Evolutionary conservation across 805 yeast genomes (phyloP).

Genomic region (Cyberlindnera mrakii): DNA sequence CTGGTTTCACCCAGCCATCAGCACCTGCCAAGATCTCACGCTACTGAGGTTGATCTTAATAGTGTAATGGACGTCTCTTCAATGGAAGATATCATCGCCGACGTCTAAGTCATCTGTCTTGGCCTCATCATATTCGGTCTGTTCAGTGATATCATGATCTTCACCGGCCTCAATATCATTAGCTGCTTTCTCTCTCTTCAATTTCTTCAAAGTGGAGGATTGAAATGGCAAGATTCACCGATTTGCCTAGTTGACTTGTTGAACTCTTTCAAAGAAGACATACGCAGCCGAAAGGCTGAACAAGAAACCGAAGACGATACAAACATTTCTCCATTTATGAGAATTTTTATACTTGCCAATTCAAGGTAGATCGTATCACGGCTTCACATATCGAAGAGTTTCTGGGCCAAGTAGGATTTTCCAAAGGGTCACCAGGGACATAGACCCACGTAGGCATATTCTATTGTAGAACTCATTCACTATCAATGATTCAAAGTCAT

Average conservation of each 20-base stretch:
- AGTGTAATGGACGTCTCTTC: slow-evolving; percentile 72
- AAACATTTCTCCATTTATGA: slow-evolving; percentile 61
- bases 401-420: slow-evolving; percentile 19
- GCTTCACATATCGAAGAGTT: slow-evolving; percentile 44
- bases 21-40: slow-evolving; percentile 58
- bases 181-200: slow-evolving; percentile 34
- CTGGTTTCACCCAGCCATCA: slow-evolving; percentile 82
- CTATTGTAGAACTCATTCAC: slow-evolving; percentile 49
- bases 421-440: slow-evolving; percentile 36
- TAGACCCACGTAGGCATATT: slow-evolving; percentile 40
- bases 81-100: slow-evolving; percentile 56
- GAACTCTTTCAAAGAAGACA: slow-evolving; percentile 45
- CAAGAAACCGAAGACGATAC: slow-evolving; percentile 52
- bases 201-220: slow-evolving; percentile 37
- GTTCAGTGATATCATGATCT: slow-evolving; percentile 24
- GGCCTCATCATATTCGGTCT: slow-evolving; percentile 12
- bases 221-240: slow-evolving; percentile 67
- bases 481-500: slow-evolving; percentile 53
- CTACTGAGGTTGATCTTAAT: slow-evolving; percentile 56
- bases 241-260: slow-evolving; percentile 60
- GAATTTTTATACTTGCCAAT: slow-evolving; percentile 33
- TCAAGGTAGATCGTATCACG: slow-evolving; percentile 47
- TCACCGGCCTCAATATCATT: slow-evolving; percentile 23
- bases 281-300: slow-evolving; percentile 51
- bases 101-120: slow-evolving; percentile 25